These are phyloP conservation scores for Juglanconis juglandina DNA, from an alignment of 2,329 filamentous ascomycete species.

Conservation along the genomic window DNA sequence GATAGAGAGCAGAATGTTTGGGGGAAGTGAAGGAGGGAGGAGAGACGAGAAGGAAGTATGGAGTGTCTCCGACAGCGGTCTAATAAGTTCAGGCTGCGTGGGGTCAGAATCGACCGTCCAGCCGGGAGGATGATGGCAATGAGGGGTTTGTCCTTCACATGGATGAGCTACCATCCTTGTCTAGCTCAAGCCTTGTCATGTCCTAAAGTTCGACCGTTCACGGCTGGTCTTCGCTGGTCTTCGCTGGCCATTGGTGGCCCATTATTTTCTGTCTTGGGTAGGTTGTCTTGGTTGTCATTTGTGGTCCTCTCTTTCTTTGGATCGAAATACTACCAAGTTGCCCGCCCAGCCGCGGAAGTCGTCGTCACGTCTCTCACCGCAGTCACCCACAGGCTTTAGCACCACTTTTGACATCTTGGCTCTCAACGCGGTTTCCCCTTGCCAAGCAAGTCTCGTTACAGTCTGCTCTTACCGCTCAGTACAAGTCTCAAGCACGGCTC, in stretches of 20 bases:
- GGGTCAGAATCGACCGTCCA: not conserved
- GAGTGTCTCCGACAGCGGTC: slow-evolving; percentile 10
- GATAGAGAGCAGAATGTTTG: not conserved
- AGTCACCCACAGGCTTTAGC: not conserved
- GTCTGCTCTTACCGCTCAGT: not conserved
- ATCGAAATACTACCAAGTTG: too few species aligned
- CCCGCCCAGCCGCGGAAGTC: too few species aligned
- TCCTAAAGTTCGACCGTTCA: not conserved
- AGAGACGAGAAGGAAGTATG: not conserved
- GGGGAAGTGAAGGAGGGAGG: not conserved
- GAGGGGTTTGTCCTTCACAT: slow-evolving; percentile 17
- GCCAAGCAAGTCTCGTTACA: slow-evolving; percentile 5
- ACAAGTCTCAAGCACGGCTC: not conserved
- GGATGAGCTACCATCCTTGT: not conserved
- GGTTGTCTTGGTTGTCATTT: too few species aligned
- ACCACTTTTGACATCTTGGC: not conserved
- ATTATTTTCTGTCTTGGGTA: too few species aligned
- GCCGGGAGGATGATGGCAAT: not conserved
- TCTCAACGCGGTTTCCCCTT: not conserved
- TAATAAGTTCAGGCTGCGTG: slow-evolving; percentile 1
- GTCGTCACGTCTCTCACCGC: not conserved
- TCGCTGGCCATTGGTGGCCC: too few species aligned
- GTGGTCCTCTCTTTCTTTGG: too few species aligned
- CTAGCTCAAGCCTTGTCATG: not conserved
- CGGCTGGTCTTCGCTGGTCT: too few species aligned